Evolutionary conservation across 306 rosid species (phyloP).

Genomic region (Citrullus mucosospermus): DNA sequence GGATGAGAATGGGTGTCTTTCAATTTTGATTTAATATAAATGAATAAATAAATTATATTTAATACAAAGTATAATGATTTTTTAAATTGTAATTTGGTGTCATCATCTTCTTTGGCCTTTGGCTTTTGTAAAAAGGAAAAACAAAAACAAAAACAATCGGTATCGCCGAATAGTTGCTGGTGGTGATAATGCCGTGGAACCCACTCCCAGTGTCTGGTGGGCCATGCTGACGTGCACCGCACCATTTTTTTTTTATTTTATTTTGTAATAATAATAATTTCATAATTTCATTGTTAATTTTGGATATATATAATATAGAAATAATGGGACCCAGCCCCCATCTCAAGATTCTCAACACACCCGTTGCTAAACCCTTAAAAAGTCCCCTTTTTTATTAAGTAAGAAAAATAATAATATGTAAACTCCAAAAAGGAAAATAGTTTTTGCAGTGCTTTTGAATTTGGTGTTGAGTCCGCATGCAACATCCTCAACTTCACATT

Average conservation of each 20-base stretch:
- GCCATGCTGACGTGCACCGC: conserved; percentile 42
- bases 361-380: too few species aligned
- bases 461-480: background rate
- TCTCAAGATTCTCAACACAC: background rate
- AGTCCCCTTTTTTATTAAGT: background rate
- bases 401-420: background rate
- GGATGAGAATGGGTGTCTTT: background rate
- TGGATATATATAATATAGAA: background rate
- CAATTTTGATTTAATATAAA: background rate
- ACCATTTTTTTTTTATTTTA: conserved; percentile 1
- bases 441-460: background rate
- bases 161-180: background rate
- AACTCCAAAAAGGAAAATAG: too few species aligned
- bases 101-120: background rate
- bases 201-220: conserved; percentile 32
- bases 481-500: background rate
- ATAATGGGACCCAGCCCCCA: background rate
- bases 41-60: background rate
- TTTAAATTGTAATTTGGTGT: background rate
- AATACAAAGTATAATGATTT: too few species aligned
- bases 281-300: background rate
- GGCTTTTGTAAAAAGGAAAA: background rate
- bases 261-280: background rate
- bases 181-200: conserved; percentile 40
- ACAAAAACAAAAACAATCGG: background rate